phyloP scores from a whole-genome alignment of 2,329 filamentous ascomycete genomes.

The Balansia obtecta region DNA sequence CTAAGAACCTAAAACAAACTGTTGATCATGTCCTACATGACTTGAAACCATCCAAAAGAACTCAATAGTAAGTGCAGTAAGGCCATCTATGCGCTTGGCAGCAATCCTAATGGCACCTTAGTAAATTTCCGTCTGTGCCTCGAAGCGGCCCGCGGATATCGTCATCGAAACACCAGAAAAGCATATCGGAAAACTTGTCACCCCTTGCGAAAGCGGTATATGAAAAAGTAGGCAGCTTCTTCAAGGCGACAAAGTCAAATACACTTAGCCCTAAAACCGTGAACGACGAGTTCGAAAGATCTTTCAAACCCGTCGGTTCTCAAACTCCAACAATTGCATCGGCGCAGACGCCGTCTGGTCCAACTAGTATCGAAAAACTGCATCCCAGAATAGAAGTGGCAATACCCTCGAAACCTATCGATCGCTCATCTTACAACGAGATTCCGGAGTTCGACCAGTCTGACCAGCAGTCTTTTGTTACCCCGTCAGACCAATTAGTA shows the following conservation, averaged over 20 bases:
- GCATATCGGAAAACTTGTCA: slow-evolving; percentile 30
- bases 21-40: slow-evolving; percentile 65
- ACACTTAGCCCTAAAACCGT: slow-evolving; percentile 17
- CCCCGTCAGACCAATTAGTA: slow-evolving; percentile 9
- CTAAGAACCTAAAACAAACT: slow-evolving; percentile 56
- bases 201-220: slow-evolving; percentile 33
- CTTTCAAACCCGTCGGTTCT: slow-evolving; percentile 11
- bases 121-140: slow-evolving; percentile 36
- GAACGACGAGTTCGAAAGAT: slow-evolving; percentile 22
- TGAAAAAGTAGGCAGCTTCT: slow-evolving; percentile 27
- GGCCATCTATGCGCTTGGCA: not conserved
- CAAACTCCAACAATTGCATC: not conserved
- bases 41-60: slow-evolving; percentile 57
- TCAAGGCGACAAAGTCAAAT: slow-evolving; percentile 25
- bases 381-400: slow-evolving; percentile 31
- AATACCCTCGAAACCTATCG: slow-evolving; percentile 32
- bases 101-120: slow-evolving; percentile 14
- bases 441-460: slow-evolving; percentile 13
- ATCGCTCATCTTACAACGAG: slow-evolving; percentile 24
- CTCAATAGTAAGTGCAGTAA: slow-evolving; percentile 44
- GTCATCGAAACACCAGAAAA: slow-evolving; percentile 12
- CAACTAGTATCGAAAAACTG: slow-evolving; percentile 4
- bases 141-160: slow-evolving; percentile 9
- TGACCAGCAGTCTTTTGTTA: slow-evolving; percentile 2
- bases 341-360: not conserved